phyloP scores from a whole-genome alignment of 352 stramenopile species.

The Globisporangium paroecandrum region DNA sequence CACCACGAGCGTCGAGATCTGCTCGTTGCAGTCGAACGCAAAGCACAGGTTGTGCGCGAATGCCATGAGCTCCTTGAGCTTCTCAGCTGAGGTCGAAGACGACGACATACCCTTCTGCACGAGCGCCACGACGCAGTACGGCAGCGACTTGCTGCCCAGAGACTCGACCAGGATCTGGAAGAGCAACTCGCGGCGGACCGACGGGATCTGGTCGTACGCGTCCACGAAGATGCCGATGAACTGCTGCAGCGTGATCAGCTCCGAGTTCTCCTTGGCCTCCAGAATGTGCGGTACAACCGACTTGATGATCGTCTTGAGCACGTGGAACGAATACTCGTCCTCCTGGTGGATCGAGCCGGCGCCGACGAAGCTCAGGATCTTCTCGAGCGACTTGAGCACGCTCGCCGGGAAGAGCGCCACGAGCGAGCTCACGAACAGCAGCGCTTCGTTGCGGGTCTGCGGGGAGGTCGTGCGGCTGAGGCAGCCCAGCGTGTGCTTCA shows the following conservation, averaged over 20 bases:
- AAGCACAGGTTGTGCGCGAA: constrained; percentile 73
- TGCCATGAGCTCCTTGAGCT: constrained; percentile 46
- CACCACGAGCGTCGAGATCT: constrained; percentile 60
- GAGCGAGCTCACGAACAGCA: constrained; percentile 79
- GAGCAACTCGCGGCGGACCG: constrained; percentile 47
- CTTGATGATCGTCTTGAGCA: constrained; percentile 84
- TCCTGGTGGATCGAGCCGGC: constrained; percentile 60
- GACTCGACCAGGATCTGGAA: constrained; percentile 64
- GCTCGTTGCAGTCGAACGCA: constrained; percentile 44
- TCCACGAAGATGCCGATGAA: constrained; percentile 79
- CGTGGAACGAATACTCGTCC: constrained; percentile 86
- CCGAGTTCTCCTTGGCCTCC: constrained; percentile 9
- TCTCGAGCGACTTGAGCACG: constrained; percentile 74
- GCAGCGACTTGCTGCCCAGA: constrained; percentile 46
- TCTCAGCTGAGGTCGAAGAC: constrained; percentile 18
- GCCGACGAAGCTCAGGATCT: constrained; percentile 69
- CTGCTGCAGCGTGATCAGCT: constrained; percentile 58
- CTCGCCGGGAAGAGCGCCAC: constrained; percentile 71
- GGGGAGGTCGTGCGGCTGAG: constrained; percentile 60
- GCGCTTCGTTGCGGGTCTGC: constrained; percentile 76
- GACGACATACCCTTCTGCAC: constrained; percentile 38
- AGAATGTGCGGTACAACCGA: constrained; percentile 79
- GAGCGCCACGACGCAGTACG: constrained; percentile 56
- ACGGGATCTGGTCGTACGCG: constrained; percentile 64
- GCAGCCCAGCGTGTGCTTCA: constrained; percentile 75